Conservation (phyloP, 1,139 yeast genomes). For the Saccharomyces uvarum region DNA sequence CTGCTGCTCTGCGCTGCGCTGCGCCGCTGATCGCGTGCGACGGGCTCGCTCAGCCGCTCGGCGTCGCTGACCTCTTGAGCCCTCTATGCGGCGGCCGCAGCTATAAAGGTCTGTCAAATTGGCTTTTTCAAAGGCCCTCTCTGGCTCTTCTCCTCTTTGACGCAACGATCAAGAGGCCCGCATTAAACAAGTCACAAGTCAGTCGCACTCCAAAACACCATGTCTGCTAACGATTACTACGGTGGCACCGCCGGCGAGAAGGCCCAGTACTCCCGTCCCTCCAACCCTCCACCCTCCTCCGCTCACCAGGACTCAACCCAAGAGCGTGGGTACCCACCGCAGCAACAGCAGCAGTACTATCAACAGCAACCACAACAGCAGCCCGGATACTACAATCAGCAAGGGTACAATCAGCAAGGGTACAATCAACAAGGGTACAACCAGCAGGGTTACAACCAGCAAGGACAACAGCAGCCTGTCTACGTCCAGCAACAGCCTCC, state of each 20-base stretch:
- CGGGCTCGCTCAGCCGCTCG: constrained; percentile 1
- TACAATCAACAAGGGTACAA: constrained; percentile 36
- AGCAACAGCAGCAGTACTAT: constrained; percentile 8
- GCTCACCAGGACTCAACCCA: not conserved
- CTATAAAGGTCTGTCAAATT: not conserved
- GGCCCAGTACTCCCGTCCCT: constrained; percentile 16
- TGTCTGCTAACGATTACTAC: constrained; percentile 30
- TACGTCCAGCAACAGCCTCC: constrained; percentile 54
- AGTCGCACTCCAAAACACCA: constrained; percentile 2
- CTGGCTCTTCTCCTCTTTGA: not conserved
- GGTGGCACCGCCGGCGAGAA: constrained; percentile 15
- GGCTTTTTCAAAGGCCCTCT: not conserved
- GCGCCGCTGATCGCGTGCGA: not conserved
- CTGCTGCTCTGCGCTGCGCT: not conserved
- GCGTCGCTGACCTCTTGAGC: not conserved
- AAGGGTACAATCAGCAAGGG: constrained; percentile 25
- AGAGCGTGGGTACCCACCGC: not conserved
- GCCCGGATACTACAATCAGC: constrained; percentile 17
- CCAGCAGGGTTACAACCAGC: constrained; percentile 32
- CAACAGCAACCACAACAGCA: constrained; percentile 13
- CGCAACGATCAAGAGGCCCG: not conserved
- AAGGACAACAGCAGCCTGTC: constrained; percentile 51
- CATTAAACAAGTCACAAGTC: not conserved
- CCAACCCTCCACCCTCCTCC: not conserved
- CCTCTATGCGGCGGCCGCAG: not conserved